Base-by-base conservation (phyloP, 2,329 filamentous ascomycete genomes). In the Myriosclerotinia duriaeana region DNA sequence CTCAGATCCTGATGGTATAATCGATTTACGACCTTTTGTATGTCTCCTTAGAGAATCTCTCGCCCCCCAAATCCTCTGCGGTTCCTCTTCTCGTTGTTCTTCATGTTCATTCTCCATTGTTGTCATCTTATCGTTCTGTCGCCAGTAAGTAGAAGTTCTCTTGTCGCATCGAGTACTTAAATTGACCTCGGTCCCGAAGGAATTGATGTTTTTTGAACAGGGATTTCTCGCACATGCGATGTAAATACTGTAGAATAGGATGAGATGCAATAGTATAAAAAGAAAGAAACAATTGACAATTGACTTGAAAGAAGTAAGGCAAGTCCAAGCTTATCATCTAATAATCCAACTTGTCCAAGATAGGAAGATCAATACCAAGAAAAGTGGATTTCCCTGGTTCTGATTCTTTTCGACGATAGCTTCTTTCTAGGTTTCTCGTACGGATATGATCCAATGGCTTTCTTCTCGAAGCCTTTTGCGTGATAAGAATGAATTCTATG, bases 11-110 rank as follows among this genome's bases (percentile, higher is more conserved):
- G 54, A 48, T 34, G 52, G 17, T 38, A 61, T 17, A 5, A 30
- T 60, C 59, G 56, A 62, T 58, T 64, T 70, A n/a, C 64, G 44
- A 52, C 65, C 42, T 15, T 67, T 66, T 20, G 70, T 64, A 67
- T 70, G 70, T 60, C 66, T 71, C 56, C 64, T 69, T 65, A 74
- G 62, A n/a, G 72, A 71, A 53, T 70, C 69, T 44, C 61, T 66
- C 53, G 72, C 73, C 7, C 72, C 73, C 73, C 73, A 74, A 17
- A 50, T 42, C 20, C 54, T 69, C 58, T 52, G 46, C 38, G 44
- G 52, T 36, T 44, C 40, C 20, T 44, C 58, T 22, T 36, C 22
- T 26, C 61, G 48, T n/a, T 60, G 61, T 36, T 40, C 46, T 42
- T 34, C 54, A 40, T 52, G 40, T 38, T 58, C 42, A 14, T 52